Conservation (phyloP, 306 rosid genomes). For the Malus asiatica region DNA sequence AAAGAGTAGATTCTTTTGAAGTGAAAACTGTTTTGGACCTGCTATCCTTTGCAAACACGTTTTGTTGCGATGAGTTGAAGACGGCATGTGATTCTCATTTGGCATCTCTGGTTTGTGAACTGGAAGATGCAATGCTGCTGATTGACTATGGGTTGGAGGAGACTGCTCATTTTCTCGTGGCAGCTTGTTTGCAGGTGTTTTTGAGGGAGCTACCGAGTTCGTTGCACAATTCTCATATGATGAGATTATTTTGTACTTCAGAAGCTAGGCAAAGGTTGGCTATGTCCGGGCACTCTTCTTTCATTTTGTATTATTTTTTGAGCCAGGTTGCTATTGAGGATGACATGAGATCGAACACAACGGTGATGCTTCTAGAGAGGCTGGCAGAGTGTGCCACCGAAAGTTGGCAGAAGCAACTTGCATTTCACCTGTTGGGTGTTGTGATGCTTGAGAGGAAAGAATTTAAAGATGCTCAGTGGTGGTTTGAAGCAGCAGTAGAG, state of each 20-base stretch:
- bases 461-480: conserved; percentile 63
- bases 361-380: conserved; percentile 82
- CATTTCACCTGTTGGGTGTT: conserved; percentile 73
- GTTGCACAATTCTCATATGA: conserved; percentile 35
- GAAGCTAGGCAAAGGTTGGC: conserved; percentile 68
- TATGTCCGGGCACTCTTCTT: conserved; percentile 53
- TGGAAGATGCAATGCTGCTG: conserved; percentile 53
- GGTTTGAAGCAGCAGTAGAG: conserved; percentile 61
- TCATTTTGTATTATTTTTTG: conserved; percentile 61
- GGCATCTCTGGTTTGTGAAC: conserved; percentile 56
- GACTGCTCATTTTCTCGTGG: conserved; percentile 59
- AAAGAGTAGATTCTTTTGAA: conserved; percentile 34
- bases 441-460: conserved; percentile 81
- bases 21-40: conserved; percentile 53
- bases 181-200: conserved; percentile 82
- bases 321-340: conserved; percentile 85
- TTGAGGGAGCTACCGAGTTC: conserved; percentile 71
- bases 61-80: conserved; percentile 87
- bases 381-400: conserved; percentile 61
- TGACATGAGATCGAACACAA: conserved; percentile 68
- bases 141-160: conserved; percentile 79
- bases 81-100: conserved; percentile 56
- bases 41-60: conserved; percentile 54
- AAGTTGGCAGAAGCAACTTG: conserved; percentile 69
- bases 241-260: conserved; percentile 54